Percentiles rank a stretch among this genome's conserved stretches.
These are phyloP conservation scores for Novymonas esmeraldas DNA, from an alignment of 208 protist genomes.

Conservation along the genomic window DNA sequence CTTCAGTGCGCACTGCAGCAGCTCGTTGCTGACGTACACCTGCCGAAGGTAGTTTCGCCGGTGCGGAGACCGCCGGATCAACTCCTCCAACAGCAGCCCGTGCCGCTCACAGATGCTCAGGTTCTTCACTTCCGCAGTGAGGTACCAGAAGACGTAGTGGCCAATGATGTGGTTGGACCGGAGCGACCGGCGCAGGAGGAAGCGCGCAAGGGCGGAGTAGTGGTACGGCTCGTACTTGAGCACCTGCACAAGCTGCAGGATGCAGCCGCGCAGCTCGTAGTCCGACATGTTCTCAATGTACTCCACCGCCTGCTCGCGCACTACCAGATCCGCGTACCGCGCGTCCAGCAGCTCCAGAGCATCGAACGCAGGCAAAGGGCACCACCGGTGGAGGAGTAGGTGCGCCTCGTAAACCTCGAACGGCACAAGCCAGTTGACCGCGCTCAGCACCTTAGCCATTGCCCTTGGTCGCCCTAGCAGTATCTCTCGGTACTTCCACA, in stretches of 20 bases:
- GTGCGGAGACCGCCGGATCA: constrained; percentile 64
- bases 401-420: constrained; percentile 69
- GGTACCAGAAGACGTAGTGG: constrained; percentile 88
- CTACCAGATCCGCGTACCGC: constrained; percentile 61
- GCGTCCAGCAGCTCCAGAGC: constrained; percentile 83
- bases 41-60: constrained; percentile 57
- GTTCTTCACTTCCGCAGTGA: constrained; percentile 87
- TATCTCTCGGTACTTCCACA: constrained; percentile 75
- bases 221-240: constrained; percentile 90
- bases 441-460: constrained; percentile 76
- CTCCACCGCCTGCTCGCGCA: constrained; percentile 75
- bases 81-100: constrained; percentile 84
- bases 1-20: constrained; percentile 61
- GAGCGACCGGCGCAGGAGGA: constrained; percentile 74
- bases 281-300: constrained; percentile 64
- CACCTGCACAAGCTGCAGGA: constrained; percentile 89
- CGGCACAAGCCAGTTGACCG: constrained; percentile 71
- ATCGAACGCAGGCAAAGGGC: constrained; percentile 56
- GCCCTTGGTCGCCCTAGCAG: constrained; percentile 55
- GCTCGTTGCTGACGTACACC: constrained; percentile 60
- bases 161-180: constrained; percentile 76
- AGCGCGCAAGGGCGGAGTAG: constrained; percentile 67
- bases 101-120: constrained; percentile 70
- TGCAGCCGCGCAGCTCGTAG: constrained; percentile 69
- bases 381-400: constrained; percentile 55